Evolutionary conservation across 176 grass and related monocot species (phyloP), one percentile per base, ranked within the genome.

Genomic region (Leersia perrieri): DNA sequence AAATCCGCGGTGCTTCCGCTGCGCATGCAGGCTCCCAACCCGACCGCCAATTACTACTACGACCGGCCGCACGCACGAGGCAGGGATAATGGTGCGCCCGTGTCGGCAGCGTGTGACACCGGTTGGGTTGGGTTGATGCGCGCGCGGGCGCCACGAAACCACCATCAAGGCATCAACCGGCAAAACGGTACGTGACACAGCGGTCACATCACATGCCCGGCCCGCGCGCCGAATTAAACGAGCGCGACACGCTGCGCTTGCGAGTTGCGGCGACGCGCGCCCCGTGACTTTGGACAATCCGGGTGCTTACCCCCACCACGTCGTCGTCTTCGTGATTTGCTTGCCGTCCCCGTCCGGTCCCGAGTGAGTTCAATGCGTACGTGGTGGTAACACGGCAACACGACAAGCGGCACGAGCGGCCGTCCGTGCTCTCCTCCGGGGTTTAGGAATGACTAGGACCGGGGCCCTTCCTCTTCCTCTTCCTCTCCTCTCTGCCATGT

Each of bases 141-240:
- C 40, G 40, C 40, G 40, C 40, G 40, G 40, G 40, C 1, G 40
- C 40, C 9, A n/a, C n/a, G n/a, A n/a, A n/a, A n/a, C n/a, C n/a
- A n/a, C n/a, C n/a, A n/a, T n/a, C n/a, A n/a, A n/a, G n/a, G n/a
- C n/a, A n/a, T n/a, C n/a, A n/a, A n/a, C n/a, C n/a, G n/a, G n/a
- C n/a, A n/a, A n/a, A 20, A 14, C 47, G 12, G 26, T 60, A 45
- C 75, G 72, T 70, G 72, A 49, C 41, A n/a, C 49, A 34, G 53
- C 65, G 25, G n/a, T n/a, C n/a, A n/a, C n/a, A n/a, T 75, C 85
- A 77, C 72, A 39, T 83, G 86, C 26, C 31, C 63, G 71, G 70
- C 45, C 82, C 32, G 66, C 57, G 39, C 78, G 68, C 60, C 11
- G 26, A 33, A 61, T 41, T 34, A 42, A 81, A 62, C 34, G 35